phyloP scores from a whole-genome alignment of 1,284 basidiomycete species.

The Vanrija sp. region DNA sequence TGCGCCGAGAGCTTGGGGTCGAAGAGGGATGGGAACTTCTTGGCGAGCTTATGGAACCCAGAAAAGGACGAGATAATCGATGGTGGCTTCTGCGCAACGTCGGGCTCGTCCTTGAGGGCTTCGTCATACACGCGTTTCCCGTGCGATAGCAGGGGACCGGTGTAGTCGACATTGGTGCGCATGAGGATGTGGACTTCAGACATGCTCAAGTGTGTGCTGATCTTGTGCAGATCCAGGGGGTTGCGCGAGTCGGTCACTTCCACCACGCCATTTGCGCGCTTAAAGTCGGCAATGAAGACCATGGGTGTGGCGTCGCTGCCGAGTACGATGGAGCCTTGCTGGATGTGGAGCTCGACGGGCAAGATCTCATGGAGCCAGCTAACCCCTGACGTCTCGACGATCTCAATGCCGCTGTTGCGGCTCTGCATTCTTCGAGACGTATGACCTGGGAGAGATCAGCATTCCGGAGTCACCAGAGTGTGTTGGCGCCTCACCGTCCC shows the following conservation, averaged over 20 bases:
- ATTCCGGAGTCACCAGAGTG: not conserved
- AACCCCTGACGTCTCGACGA: conserved; percentile 13
- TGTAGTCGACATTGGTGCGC: conserved; percentile 71
- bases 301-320: conserved; percentile 80
- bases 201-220: conserved; percentile 67
- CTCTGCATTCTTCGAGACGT: not conserved
- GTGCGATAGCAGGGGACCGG: conserved; percentile 60
- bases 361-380: conserved; percentile 62
- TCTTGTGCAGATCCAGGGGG: conserved; percentile 72
- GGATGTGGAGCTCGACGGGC: conserved; percentile 69
- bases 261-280: conserved; percentile 67
- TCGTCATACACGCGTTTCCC: conserved; percentile 63
- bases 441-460: not conserved
- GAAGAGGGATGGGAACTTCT: conserved; percentile 35
- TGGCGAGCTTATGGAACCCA: conserved; percentile 38
- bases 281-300: conserved; percentile 73
- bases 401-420: not conserved
- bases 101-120: conserved; percentile 53
- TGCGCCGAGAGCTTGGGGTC: conserved; percentile 37
- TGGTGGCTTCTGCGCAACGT: conserved; percentile 30
- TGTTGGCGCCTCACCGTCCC: conserved; percentile 1
- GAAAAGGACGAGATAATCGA: conserved; percentile 35
- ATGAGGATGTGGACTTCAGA: conserved; percentile 62
- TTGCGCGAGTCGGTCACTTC: conserved; percentile 73
- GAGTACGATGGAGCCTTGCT: conserved; percentile 69